Conservation (phyloP, 805 yeast species). For the Yarrowia bubula region DNA sequence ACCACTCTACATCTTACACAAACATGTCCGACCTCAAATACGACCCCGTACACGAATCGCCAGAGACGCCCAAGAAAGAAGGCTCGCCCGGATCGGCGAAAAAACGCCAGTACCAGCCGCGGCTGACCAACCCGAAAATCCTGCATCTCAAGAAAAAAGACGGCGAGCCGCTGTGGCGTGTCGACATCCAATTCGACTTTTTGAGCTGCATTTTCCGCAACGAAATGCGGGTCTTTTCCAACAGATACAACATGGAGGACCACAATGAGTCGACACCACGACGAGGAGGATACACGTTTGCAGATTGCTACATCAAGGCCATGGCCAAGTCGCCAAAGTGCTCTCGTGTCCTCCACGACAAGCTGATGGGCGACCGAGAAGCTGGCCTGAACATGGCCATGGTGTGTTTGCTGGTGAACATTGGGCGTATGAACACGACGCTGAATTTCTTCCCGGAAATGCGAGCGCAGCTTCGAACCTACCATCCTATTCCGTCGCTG, state of each 20-base stretch:
- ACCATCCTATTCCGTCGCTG: slow-evolving; percentile 87
- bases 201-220: slow-evolving; percentile 63
- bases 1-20: no score
- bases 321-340: slow-evolving; percentile 80
- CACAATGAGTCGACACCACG: neutral
- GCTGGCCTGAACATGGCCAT: slow-evolving; percentile 69
- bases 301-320: slow-evolving; percentile 78
- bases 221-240: slow-evolving; percentile 60
- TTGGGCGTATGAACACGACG: slow-evolving; percentile 93
- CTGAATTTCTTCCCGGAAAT: slow-evolving; percentile 90
- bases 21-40: slow-evolving; percentile 17
- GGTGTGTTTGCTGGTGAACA: slow-evolving; percentile 81
- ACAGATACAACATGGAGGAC: slow-evolving; percentile 39
- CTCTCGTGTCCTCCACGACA: slow-evolving; percentile 77
- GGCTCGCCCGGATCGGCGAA: neutral
- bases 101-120: slow-evolving; percentile 21
- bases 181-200: slow-evolving; percentile 83
- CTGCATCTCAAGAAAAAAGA: slow-evolving; percentile 72
- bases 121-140: slow-evolving; percentile 35
- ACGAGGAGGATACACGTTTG: slow-evolving; percentile 58
- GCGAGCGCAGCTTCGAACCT: slow-evolving; percentile 90
- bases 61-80: slow-evolving; percentile 24
- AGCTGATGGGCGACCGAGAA: slow-evolving; percentile 62
- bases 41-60: slow-evolving; percentile 25
- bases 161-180: slow-evolving; percentile 88